Evolutionary conservation across 768 basidiomycete species (phyloP), one percentile per base, ranked within the genome.

Genomic region (Amanita pallidorosea): DNA sequence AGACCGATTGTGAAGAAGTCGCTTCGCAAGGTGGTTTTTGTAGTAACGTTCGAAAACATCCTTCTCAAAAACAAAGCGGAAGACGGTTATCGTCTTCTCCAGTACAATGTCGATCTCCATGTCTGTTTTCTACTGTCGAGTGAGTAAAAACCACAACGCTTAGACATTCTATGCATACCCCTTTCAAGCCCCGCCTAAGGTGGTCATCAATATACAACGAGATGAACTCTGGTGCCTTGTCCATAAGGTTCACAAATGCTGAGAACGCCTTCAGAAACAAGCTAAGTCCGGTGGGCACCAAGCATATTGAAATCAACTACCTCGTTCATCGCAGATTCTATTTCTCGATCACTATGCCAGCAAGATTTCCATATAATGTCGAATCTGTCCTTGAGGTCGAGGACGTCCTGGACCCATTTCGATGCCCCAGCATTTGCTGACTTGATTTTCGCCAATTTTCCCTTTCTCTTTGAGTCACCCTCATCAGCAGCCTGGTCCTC

Each of bases 1-100:
- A 17, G 92, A 95, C 15, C 94, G 83, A 8, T 80, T 81, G 25
- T 79, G 76, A 27, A 98, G 75, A 9, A 99, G 75, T 31, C 96
- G 89, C 63, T 93, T 90, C 5, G 95, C 90, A 27, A 99, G 82
- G 64, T 98, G 96, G 13, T 75, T 77, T 68, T 98, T 98, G 72
- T 99, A 99, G 65, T 98, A 98, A 31, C 89, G 79, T 65, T 99
- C 96, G 62, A 99, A 99, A 12, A 92, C 79, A 61, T 99, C 96
- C 67, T 98, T 98, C 66, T 98, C 94, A 2, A 81, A 76, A 52
- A 98, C 74, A 69, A 82, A 99, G 45, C 95, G 79, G 78, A 99
- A 99, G 25, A 98, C 80, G 2, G 83, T 88, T 65, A 97, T 96
- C 0, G 96, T 94, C 70, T 96, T 97, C 61, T 97, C 95, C 53